Evolutionary conservation across 2,329 filamentous ascomycete genomes (phyloP).

Genomic region (Colletotrichum melonis): DNA sequence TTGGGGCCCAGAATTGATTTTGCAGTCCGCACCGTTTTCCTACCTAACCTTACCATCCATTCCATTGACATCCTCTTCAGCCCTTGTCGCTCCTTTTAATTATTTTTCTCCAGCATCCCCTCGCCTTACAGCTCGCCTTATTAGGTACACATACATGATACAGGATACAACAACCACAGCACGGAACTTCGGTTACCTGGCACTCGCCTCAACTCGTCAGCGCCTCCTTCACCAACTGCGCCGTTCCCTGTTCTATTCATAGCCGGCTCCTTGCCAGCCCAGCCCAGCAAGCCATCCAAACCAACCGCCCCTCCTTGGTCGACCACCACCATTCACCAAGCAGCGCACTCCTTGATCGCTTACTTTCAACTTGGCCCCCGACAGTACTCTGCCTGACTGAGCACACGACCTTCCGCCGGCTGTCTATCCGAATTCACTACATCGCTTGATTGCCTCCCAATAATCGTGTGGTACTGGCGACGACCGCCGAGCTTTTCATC

Average conservation of each 20-base stretch:
- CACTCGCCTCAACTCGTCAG: not conserved
- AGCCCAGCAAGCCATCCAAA: slow-evolving; percentile 23
- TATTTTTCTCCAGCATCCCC: not conserved
- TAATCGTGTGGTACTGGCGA: not conserved
- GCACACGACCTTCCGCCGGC: slow-evolving; percentile 8
- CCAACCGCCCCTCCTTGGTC: slow-evolving; percentile 24
- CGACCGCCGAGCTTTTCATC: not conserved
- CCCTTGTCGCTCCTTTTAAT: slow-evolving; percentile 15
- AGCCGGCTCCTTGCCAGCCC: slow-evolving; percentile 20
- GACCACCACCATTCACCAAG: slow-evolving; percentile 16
- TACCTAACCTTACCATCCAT: not conserved
- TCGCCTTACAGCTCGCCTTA: slow-evolving; percentile 1
- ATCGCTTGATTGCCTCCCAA: not conserved
- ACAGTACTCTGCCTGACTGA: not conserved
- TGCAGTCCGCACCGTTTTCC: not conserved
- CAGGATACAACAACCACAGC: too few relatives aligned
- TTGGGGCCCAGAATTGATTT: not conserved
- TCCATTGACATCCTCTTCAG: not conserved
- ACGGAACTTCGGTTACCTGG: too few relatives aligned
- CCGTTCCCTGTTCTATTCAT: slow-evolving; percentile 35
- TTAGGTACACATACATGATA: not conserved
- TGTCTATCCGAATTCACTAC: not conserved
- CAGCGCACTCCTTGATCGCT: slow-evolving; percentile 7
- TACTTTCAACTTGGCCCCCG: not conserved
- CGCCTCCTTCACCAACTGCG: slow-evolving; percentile 18